A percentile compares a stretch with the other conserved stretches of the same genome.
phyloP scores from a whole-genome alignment of 257 asterid genomes.

The Rauvolfia tetraphylla region DNA sequence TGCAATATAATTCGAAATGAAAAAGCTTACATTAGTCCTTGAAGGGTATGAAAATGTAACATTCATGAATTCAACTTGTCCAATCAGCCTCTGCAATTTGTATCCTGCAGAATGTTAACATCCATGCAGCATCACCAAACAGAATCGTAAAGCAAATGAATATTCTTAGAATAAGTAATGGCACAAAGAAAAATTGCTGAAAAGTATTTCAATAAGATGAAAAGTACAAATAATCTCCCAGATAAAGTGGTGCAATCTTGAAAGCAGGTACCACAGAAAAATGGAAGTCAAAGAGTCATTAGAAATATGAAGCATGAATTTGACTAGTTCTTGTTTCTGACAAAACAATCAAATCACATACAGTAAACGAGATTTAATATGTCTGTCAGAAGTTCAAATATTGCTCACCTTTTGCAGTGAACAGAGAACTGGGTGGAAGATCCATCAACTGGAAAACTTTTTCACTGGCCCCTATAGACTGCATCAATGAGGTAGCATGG shows the following conservation, averaged over 20 bases:
- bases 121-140: constrained; percentile 10
- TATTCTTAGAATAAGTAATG: neutral
- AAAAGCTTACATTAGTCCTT: constrained; percentile 54
- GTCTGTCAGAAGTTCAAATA: constrained; percentile 5
- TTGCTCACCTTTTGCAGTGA: constrained; percentile 59
- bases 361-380: constrained; percentile 1
- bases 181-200: neutral
- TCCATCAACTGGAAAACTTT: constrained; percentile 85
- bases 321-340: no score
- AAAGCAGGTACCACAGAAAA: neutral
- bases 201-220: neutral
- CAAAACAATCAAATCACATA: neutral
- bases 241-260: neutral
- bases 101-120: constrained; percentile 46
- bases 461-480: constrained; percentile 96
- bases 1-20: neutral
- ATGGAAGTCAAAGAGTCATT: neutral
- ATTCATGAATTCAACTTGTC: constrained; percentile 63
- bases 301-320: neutral
- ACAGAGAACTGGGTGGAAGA: constrained; percentile 66
- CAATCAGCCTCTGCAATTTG: constrained; percentile 64
- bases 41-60: constrained; percentile 76
- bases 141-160: neutral
- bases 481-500: constrained; percentile 86
- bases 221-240: neutral